These are phyloP conservation scores for Gastrolobium bilobum DNA, from an alignment of 306 rosid species.

Conservation along the genomic window DNA sequence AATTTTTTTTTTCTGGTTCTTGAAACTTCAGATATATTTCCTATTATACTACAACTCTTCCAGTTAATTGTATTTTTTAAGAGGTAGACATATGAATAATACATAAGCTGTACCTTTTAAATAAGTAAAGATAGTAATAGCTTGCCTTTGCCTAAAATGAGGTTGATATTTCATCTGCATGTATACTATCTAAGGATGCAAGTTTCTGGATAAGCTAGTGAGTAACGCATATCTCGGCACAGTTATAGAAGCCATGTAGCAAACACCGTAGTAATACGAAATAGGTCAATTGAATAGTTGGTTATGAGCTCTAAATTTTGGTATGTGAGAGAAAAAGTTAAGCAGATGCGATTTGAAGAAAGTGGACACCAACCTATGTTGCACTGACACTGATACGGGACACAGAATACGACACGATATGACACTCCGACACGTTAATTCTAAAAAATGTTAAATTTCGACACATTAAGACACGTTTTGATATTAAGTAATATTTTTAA, in stretches of 20 bases:
- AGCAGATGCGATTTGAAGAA: conserved; percentile 19
- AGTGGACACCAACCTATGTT: not conserved
- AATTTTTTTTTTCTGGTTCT: not conserved
- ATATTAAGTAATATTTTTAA: no score
- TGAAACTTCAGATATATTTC: conserved; percentile 19
- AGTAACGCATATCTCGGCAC: not conserved
- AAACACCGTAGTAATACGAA: not conserved
- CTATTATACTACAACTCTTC: not conserved
- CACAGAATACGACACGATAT: no score
- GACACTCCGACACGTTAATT: no score
- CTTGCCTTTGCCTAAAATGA: not conserved
- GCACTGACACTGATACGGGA: no score
- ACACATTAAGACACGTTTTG: no score
- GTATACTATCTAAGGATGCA: not conserved
- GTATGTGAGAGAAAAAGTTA: not conserved
- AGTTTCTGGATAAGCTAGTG: conserved; percentile 11
- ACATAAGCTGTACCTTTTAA: conserved; percentile 12
- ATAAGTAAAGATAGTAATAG: conserved; percentile 7
- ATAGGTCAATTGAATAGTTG: conserved; percentile 5
- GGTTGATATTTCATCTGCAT: conserved; percentile 13
- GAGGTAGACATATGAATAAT: conserved; percentile 5
- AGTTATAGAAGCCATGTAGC: conserved; percentile 1
- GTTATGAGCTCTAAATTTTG: not conserved
- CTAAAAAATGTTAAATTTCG: no score
- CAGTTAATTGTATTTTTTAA: conserved; percentile 1